Percentiles rank a stretch among this genome's conserved stretches.
These are phyloP conservation scores for Edaphochlamys debaryana DNA, from an alignment of 139 green algal genomes.

Conservation along the genomic window DNA sequence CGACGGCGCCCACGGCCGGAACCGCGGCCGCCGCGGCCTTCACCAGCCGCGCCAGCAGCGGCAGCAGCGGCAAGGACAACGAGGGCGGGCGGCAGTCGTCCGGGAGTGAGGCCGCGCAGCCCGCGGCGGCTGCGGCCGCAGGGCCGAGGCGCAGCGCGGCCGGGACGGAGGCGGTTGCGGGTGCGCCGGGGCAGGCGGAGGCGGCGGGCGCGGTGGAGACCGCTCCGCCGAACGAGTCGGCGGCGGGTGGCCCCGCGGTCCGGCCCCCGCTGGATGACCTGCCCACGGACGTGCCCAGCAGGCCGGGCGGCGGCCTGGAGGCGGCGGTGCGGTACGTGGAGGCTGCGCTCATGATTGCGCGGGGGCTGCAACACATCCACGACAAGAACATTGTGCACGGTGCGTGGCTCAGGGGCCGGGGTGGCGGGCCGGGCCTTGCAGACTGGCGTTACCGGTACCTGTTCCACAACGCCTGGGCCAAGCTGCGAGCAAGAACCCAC, in stretches of 20 bases:
- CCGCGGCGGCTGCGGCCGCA: neutral
- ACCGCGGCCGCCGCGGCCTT: neutral
- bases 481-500: no score
- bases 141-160: no score
- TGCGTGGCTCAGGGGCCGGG: neutral
- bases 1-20: neutral
- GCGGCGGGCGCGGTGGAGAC: neutral
- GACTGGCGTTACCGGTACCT: no score
- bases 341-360: constrained; percentile 38
- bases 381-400: constrained; percentile 59
- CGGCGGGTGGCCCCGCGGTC: no score
- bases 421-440: no score
- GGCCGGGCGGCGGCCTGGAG: constrained; percentile 8
- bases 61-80: constrained; percentile 17
- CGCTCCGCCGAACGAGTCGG: no score
- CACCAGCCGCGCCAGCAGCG: constrained; percentile 10
- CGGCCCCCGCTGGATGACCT: neutral
- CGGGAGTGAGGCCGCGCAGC: neutral
- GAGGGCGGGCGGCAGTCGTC: neutral
- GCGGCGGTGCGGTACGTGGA: constrained; percentile 34
- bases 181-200: no score
- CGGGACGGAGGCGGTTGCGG: no score
- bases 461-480: no score
- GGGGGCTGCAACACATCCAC: constrained; percentile 56
- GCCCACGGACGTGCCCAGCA: neutral